These are phyloP conservation scores for Tetrapyrgos nigripes DNA, from an alignment of 1,284 basidiomycete genomes.

Conservation along the genomic window DNA sequence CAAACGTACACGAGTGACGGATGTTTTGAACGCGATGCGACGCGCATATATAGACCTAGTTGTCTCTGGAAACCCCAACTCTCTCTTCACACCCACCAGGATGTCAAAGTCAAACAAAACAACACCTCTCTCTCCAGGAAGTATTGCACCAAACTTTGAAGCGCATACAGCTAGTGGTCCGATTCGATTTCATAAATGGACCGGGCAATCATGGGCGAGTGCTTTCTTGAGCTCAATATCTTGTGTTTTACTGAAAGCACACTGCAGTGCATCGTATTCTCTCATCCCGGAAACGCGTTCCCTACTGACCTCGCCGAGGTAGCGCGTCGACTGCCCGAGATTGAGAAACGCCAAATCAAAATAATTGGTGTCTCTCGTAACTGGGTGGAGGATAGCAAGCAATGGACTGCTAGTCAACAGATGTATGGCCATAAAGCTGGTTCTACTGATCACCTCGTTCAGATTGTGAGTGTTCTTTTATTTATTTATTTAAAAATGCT, in stretches of 20 bases:
- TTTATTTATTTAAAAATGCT: conserved; percentile 1
- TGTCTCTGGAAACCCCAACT: too few species aligned
- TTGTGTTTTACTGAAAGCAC: conserved; percentile 19
- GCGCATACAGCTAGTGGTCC: conserved; percentile 81
- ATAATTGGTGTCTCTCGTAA: conserved; percentile 12
- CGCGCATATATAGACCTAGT: too few species aligned
- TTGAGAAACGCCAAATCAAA: conserved; percentile 13
- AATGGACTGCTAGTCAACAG: conserved; percentile 8
- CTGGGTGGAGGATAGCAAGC: conserved; percentile 14
- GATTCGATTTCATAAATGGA: conserved; percentile 93
- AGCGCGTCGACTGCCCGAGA: conserved; percentile 10
- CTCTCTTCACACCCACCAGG: too few species aligned
- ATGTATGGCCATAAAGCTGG: conserved; percentile 7
- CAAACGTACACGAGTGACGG: too few species aligned
- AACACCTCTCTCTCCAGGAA: conserved; percentile 57
- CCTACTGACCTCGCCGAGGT: conserved; percentile 11
- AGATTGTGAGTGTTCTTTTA: conserved; percentile 8
- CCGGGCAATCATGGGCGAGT: conserved; percentile 86
- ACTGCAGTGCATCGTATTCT: conserved; percentile 16
- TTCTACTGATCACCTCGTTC: conserved; percentile 1
- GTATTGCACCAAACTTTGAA: conserved; percentile 82
- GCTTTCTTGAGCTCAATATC: conserved; percentile 2
- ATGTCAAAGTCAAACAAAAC: too few species aligned
- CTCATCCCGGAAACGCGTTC: conserved; percentile 15
- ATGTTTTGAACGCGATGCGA: too few species aligned